These are phyloP conservation scores for Larix kaempferi DNA, from an alignment of 75 land plant species.

Conservation along the genomic window DNA sequence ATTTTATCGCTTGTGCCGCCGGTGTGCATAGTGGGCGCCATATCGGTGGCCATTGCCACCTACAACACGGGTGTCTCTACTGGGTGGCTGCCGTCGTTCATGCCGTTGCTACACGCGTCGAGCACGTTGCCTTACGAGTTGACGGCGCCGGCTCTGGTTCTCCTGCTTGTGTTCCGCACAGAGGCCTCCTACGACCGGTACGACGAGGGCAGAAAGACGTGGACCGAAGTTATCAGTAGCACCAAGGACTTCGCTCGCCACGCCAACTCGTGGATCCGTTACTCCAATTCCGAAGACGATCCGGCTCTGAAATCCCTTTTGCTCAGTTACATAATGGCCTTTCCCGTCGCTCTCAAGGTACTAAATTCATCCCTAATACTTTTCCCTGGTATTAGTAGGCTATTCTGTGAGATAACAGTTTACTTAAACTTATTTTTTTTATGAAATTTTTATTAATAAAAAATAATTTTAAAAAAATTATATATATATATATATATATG, in stretches of 20 bases:
- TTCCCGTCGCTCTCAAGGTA: constrained; percentile 50
- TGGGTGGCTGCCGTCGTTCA: constrained; percentile 24
- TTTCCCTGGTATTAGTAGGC: no score
- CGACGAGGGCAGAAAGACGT: constrained; percentile 53
- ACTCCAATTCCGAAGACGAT: constrained; percentile 12
- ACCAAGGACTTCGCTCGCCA: constrained; percentile 48
- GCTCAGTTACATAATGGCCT: constrained; percentile 40
- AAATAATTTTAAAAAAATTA: no score
- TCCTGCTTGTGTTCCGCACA: constrained; percentile 46
- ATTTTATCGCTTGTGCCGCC: constrained; percentile 46
- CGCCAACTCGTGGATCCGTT: constrained; percentile 20
- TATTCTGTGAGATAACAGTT: no score
- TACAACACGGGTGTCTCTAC: constrained; percentile 22
- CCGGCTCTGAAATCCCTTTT: constrained; percentile 6
- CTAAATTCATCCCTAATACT: no score
- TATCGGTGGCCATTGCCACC: constrained; percentile 17
- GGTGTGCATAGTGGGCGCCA: constrained; percentile 23
- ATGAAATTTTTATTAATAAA: no score
- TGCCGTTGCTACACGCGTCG: constrained; percentile 41
- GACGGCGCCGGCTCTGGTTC: constrained; percentile 46
- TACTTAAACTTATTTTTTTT: no score
- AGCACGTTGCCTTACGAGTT: constrained; percentile 42
- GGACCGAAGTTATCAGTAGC: constrained; percentile 44
- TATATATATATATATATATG: no score
- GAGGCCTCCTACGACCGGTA: constrained; percentile 57